These are phyloP conservation scores for Leucocoprinus sp. DNA, from an alignment of 768 basidiomycete genomes.

Conservation along the genomic window DNA sequence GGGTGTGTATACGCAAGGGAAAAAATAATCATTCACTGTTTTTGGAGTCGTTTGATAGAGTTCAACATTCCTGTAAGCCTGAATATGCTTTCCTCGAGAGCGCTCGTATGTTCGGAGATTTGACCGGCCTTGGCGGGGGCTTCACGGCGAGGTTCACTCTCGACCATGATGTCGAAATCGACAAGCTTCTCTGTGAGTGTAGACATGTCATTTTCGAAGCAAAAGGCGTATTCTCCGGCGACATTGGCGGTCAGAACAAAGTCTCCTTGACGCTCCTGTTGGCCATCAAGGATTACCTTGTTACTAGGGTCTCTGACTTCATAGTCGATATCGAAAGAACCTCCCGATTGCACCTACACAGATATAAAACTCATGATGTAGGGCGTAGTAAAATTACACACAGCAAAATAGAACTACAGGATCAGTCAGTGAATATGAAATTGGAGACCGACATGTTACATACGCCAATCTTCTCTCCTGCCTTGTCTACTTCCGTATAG, in stretches of 20 bases:
- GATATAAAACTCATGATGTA: not conserved
- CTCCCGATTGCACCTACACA: slow-evolving; percentile 86
- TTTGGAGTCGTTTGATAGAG: slow-evolving; percentile 88
- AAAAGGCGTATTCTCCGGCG: slow-evolving; percentile 88
- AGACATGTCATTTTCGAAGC: slow-evolving; percentile 97
- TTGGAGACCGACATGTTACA: slow-evolving; percentile 21
- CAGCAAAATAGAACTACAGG: slow-evolving; percentile 93
- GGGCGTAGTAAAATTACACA: slow-evolving; percentile 28
- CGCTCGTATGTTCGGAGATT: slow-evolving; percentile 86
- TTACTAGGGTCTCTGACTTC: slow-evolving; percentile 88
- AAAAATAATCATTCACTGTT: slow-evolving; percentile 57
- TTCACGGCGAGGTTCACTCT: slow-evolving; percentile 89
- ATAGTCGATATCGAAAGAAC: slow-evolving; percentile 94
- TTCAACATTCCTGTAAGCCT: slow-evolving; percentile 80
- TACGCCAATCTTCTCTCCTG: slow-evolving; percentile 85
- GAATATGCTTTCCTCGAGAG: slow-evolving; percentile 93
- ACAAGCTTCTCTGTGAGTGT: slow-evolving; percentile 91
- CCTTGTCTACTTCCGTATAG: slow-evolving; percentile 94
- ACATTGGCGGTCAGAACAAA: slow-evolving; percentile 93
- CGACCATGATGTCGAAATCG: slow-evolving; percentile 96
- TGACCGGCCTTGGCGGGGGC: slow-evolving; percentile 83
- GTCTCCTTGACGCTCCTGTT: slow-evolving; percentile 90
- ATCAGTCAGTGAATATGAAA: slow-evolving; percentile 12
- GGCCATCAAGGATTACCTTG: slow-evolving; percentile 79
- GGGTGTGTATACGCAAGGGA: not conserved